Percentiles rank a stretch among this genome's conserved stretches.
These are phyloP conservation scores for Nymphaea thermarum DNA, from an alignment of 164 flowering plant species.

Conservation along the genomic window DNA sequence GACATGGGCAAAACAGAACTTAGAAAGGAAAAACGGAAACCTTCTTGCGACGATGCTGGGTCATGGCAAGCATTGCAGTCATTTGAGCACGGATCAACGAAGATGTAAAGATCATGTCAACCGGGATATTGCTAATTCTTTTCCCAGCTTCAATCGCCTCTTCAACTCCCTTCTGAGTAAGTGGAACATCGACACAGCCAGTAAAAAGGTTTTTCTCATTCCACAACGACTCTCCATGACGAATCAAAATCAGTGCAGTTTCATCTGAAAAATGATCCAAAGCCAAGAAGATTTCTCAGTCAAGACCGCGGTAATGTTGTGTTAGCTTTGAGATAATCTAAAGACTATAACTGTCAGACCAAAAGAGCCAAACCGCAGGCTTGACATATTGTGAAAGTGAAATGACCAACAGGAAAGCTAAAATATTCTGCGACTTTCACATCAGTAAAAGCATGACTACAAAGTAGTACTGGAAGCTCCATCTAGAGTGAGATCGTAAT, in stretches of 20 bases:
- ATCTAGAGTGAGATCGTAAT: too few relatives aligned
- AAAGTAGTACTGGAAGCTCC: too few relatives aligned
- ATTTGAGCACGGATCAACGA: slow-evolving; percentile 92
- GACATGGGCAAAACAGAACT: too few relatives aligned
- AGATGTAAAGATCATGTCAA: slow-evolving; percentile 88
- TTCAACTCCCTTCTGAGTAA: slow-evolving; percentile 84
- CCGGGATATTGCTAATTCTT: slow-evolving; percentile 91
- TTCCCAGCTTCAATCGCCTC: slow-evolving; percentile 98
- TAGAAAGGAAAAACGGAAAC: slow-evolving; percentile 14
- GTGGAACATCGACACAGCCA: slow-evolving; percentile 98
- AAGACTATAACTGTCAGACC: background rate
- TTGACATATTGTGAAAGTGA: background rate
- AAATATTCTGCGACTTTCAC: background rate
- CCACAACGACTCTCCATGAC: slow-evolving; percentile 98
- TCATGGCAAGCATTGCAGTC: slow-evolving; percentile 99
- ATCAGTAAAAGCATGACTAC: background rate
- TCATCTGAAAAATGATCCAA: slow-evolving; percentile 35
- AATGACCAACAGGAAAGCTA: background rate
- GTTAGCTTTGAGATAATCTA: background rate
- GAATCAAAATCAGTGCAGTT: slow-evolving; percentile 72
- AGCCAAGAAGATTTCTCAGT: background rate
- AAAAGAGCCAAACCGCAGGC: background rate
- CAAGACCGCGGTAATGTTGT: background rate
- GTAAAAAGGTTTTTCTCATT: slow-evolving; percentile 92
- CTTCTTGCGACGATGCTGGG: slow-evolving; percentile 94